These are phyloP conservation scores for Lentinula guzmanii DNA, from an alignment of 768 basidiomycete species.

Conservation along the genomic window DNA sequence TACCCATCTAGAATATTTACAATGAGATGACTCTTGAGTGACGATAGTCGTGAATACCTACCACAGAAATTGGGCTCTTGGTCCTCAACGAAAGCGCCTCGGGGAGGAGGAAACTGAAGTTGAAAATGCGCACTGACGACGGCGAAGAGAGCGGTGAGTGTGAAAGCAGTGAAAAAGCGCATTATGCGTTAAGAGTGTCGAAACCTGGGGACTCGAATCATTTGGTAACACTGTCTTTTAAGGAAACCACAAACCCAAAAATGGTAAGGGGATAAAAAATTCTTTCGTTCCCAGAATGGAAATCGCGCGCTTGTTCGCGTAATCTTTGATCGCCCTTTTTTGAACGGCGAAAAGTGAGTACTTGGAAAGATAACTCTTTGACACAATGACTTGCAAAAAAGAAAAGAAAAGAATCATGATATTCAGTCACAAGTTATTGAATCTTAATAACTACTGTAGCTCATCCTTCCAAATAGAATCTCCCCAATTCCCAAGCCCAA, in stretches of 20 bases:
- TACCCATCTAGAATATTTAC: constrained; percentile 52
- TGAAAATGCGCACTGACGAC: constrained; percentile 71
- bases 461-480: constrained; percentile 58
- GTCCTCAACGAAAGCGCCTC: constrained; percentile 62
- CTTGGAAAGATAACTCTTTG: too few relatives aligned
- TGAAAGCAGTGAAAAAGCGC: constrained; percentile 15
- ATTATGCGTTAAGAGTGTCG: background rate
- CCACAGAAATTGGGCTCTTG: constrained; percentile 65
- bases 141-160: constrained; percentile 32
- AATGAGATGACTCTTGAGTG: background rate
- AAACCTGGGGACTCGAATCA: background rate
- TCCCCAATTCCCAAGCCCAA: constrained; percentile 73
- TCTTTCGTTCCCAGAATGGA: background rate
- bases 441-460: constrained; percentile 7
- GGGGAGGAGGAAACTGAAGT: constrained; percentile 66
- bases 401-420: too few relatives aligned
- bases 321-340: background rate
- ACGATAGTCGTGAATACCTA: constrained; percentile 21
- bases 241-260: background rate
- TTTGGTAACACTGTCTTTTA: background rate
- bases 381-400: too few relatives aligned
- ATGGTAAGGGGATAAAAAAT: background rate
- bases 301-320: background rate
- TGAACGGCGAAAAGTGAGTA: background rate
- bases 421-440: too few relatives aligned